phyloP scores from a whole-genome alignment of 2,329 filamentous ascomycete species.

The Zymoseptoria brevis region DNA sequence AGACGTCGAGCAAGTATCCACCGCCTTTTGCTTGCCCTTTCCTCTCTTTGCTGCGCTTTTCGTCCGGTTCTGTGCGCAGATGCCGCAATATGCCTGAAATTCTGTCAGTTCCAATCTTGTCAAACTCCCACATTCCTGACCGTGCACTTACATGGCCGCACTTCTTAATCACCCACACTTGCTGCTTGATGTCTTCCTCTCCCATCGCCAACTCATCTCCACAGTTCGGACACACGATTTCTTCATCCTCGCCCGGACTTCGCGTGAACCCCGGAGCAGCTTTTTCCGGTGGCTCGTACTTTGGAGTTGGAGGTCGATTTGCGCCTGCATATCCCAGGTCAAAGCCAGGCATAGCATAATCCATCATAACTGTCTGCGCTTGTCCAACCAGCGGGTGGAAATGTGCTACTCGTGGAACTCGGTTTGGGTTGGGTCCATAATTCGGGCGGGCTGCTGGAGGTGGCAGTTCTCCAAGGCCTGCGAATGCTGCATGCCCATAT shows the following conservation, averaged over 20 bases:
- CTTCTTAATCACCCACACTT: conserved; percentile 84
- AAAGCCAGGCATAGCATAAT: conserved; percentile 39
- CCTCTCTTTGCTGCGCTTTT: conserved; percentile 6
- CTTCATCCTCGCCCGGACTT: conserved; percentile 61
- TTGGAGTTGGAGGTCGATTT: conserved; percentile 29
- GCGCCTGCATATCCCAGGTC: conserved; percentile 31
- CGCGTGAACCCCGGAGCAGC: conserved; percentile 73
- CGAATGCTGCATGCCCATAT: neutral
- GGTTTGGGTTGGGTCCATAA: neutral
- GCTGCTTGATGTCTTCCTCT: conserved; percentile 59
- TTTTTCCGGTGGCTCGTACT: conserved; percentile 51
- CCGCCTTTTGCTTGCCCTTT: conserved; percentile 33
- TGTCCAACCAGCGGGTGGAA: neutral
- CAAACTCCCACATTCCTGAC: neutral
- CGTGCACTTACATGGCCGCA: conserved; percentile 74
- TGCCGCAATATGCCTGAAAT: conserved; percentile 46
- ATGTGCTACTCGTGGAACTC: neutral
- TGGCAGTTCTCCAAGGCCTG: neutral
- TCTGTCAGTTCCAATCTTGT: conserved; percentile 6
- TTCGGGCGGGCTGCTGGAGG: neutral
- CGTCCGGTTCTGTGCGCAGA: conserved; percentile 38
- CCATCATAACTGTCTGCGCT: conserved; percentile 15
- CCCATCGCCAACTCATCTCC: conserved; percentile 74
- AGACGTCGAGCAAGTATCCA: conserved; percentile 12
- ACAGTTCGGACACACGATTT: conserved; percentile 79